Evolutionary conservation across 805 yeast species (phyloP).

Genomic region (Nakazawaea wickerhamii): DNA sequence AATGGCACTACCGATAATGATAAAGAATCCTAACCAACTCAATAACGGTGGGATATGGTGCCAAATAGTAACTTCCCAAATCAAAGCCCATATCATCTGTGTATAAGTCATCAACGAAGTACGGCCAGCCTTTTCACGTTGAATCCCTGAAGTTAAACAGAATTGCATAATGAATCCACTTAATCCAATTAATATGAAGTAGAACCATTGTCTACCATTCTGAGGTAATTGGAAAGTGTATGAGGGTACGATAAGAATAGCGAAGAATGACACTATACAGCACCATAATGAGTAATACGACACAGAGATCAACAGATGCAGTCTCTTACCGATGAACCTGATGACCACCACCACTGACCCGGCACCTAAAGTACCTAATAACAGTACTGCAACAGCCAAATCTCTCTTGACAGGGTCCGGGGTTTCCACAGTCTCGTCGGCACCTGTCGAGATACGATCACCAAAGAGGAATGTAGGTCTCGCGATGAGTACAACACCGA

Average conservation of each 20-base stretch:
- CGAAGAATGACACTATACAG: constrained; percentile 45
- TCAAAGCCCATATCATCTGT: constrained; percentile 69
- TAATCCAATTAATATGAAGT: constrained; percentile 57
- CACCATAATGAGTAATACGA: constrained; percentile 67
- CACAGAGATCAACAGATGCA: constrained; percentile 78
- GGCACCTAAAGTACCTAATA: constrained; percentile 66
- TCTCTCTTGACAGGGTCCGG: constrained; percentile 48
- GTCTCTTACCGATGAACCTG: constrained; percentile 68
- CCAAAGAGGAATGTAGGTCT: constrained; percentile 74
- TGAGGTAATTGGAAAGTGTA: constrained; percentile 57
- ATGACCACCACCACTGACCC: constrained; percentile 64
- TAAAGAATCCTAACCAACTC: constrained; percentile 61
- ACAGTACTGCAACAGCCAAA: constrained; percentile 58
- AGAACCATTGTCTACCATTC: constrained; percentile 57
- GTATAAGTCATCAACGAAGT: constrained; percentile 73
- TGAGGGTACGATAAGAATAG: constrained; percentile 52
- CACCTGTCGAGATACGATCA: constrained; percentile 7
- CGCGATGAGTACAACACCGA: constrained; percentile 78
- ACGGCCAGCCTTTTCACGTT: constrained; percentile 71
- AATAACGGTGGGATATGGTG: constrained; percentile 65
- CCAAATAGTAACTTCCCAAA: constrained; percentile 72
- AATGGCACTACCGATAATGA: constrained; percentile 64
- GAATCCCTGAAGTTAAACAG: constrained; percentile 74
- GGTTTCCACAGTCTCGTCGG: constrained; percentile 40
- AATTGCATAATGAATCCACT: constrained; percentile 84